A percentile compares a stretch with the other conserved stretches of the same genome.
These are phyloP conservation scores for Colletotrichum spaethianum DNA, from an alignment of 2,329 filamentous ascomycete genomes.

Conservation along the genomic window DNA sequence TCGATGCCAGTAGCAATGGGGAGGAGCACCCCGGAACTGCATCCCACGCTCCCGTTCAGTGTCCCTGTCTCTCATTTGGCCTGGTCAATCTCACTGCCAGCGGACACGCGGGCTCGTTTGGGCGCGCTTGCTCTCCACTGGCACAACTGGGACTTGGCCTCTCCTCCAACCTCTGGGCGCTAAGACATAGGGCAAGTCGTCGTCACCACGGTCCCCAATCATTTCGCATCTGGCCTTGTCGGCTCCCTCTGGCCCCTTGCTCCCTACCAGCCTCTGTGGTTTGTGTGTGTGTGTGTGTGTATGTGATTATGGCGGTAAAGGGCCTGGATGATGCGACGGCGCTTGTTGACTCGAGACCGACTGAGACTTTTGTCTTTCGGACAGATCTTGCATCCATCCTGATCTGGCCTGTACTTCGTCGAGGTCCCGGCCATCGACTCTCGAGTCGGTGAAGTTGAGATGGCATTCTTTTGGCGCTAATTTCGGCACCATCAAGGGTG, in stretches of 20 bases:
- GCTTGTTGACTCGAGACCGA: constrained; percentile 13
- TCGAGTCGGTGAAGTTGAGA: constrained; percentile 22
- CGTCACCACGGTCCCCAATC: constrained; percentile 33
- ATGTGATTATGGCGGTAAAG: constrained; percentile 25
- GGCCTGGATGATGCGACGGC: not conserved
- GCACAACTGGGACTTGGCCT: not conserved
- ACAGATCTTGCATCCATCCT: constrained; percentile 18
- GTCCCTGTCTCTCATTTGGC: not conserved
- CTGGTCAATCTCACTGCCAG: constrained; percentile 1
- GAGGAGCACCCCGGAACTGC: no score
- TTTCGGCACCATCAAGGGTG: constrained; percentile 17
- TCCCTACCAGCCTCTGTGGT: not conserved
- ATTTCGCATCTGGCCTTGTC: constrained; percentile 16
- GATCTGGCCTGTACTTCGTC: constrained; percentile 6
- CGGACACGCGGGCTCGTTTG: constrained; percentile 28
- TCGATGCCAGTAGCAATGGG: not conserved
- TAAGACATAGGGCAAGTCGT: constrained; percentile 26
- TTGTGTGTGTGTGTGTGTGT: not conserved
- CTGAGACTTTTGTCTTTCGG: not conserved
- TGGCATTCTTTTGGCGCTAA: constrained; percentile 28
- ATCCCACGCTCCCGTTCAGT: constrained; percentile 9
- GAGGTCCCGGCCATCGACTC: not conserved
- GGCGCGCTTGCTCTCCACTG: constrained; percentile 5
- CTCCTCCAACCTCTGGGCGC: constrained; percentile 17
- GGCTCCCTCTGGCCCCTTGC: constrained; percentile 14